These are phyloP conservation scores for Russula vinacea DNA, from an alignment of 768 basidiomycete species.

Conservation along the genomic window DNA sequence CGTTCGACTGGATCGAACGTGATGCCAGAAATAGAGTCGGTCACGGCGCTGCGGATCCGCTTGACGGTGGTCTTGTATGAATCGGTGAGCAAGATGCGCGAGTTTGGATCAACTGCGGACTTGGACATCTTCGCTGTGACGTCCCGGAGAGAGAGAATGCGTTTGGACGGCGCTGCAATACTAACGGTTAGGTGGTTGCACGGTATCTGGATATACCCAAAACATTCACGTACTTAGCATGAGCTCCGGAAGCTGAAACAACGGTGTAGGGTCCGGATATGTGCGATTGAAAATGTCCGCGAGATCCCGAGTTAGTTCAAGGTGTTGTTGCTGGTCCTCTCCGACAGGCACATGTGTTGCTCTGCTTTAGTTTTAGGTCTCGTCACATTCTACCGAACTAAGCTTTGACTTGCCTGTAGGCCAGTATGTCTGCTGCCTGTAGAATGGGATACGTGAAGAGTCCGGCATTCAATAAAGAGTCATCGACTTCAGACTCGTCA, in stretches of 20 bases:
- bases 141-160: conserved; percentile 83
- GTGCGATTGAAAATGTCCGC: conserved; percentile 79
- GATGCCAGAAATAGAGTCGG: conserved; percentile 73
- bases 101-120: conserved; percentile 71
- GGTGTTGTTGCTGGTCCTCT: conserved; percentile 91
- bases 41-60: conserved; percentile 80
- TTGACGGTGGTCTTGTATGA: conserved; percentile 51
- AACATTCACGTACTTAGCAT: conserved; percentile 73
- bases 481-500: conserved; percentile 74
- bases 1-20: conserved; percentile 78
- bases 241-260: conserved; percentile 72
- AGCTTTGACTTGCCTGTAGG: conserved; percentile 61
- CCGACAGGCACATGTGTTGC: conserved; percentile 94
- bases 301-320: conserved; percentile 82
- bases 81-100: conserved; percentile 87
- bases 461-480: conserved; percentile 77
- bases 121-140: conserved; percentile 94
- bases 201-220: too few species aligned
- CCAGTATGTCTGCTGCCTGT: conserved; percentile 89
- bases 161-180: conserved; percentile 65
- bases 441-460: conserved; percentile 90
- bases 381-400: neutral
- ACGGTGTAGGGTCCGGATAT: conserved; percentile 44
- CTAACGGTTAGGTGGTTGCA: neutral
- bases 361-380: conserved; percentile 39